phyloP scores from a whole-genome alignment of 768 basidiomycete genomes.

The Steccherinum ochraceum region DNA sequence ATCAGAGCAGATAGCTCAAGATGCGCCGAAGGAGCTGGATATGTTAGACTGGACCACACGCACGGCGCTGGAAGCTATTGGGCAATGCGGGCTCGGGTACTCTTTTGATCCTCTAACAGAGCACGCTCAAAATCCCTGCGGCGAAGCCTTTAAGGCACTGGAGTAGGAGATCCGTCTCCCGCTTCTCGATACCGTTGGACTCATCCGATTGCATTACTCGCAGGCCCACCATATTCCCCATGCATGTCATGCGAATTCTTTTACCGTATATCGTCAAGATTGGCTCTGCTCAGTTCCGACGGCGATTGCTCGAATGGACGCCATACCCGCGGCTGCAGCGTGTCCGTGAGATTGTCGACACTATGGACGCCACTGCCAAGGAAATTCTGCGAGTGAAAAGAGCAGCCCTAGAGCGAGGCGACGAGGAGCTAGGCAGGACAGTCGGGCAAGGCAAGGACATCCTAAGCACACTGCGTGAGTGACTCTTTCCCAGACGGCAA shows the following conservation, averaged over 20 bases:
- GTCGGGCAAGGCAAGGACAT: constrained; percentile 38
- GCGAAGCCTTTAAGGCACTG: constrained; percentile 12
- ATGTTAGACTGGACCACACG: constrained; percentile 15
- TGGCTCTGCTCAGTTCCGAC: constrained; percentile 21
- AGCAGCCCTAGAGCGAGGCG: constrained; percentile 26
- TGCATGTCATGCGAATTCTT: constrained; percentile 2
- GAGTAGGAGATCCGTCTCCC: constrained; percentile 10
- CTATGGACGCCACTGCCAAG: constrained; percentile 30
- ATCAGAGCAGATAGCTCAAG: neutral
- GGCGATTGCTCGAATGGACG: constrained; percentile 24
- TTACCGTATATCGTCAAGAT: constrained; percentile 9
- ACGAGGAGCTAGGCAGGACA: constrained; percentile 25
- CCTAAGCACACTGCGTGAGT: constrained; percentile 38
- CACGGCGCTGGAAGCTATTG: constrained; percentile 12
- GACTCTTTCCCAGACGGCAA: neutral
- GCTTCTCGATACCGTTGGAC: neutral
- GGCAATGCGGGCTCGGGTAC: constrained; percentile 16
- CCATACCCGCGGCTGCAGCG: constrained; percentile 26
- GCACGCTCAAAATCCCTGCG: constrained; percentile 10
- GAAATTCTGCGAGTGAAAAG: constrained; percentile 33
- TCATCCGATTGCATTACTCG: neutral
- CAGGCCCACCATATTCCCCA: constrained; percentile 8
- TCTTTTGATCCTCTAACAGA: constrained; percentile 14
- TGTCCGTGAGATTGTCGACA: constrained; percentile 28
- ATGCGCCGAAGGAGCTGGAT: constrained; percentile 4